Conservation (phyloP, 192 early-diverging fungal species). For the Backusella australiensis region DNA sequence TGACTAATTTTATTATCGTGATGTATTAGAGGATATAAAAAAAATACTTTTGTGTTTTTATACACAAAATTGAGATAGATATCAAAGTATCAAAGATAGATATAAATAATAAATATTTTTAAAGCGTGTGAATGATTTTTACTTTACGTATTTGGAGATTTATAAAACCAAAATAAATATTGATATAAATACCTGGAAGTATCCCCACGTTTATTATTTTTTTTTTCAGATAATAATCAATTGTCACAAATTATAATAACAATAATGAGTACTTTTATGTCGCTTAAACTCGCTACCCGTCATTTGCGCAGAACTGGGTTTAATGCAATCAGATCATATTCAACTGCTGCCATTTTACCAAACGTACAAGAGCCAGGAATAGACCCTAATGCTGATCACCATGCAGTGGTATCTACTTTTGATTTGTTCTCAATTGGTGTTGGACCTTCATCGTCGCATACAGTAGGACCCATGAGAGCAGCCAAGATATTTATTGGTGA, state of each 20-base stretch:
- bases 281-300: neutral
- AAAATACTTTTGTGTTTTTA: neutral
- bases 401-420: constrained; percentile 92
- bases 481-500: constrained; percentile 93
- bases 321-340: constrained; percentile 2
- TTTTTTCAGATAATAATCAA: neutral
- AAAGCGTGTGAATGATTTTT: constrained; percentile 1
- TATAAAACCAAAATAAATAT: neutral
- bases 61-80: neutral
- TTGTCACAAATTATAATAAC: neutral
- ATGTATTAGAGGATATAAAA: neutral
- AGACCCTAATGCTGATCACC: constrained; percentile 36
- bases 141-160: constrained; percentile 8
- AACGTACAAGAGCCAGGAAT: neutral
- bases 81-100: neutral
- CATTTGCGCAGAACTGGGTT: neutral
- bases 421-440: constrained; percentile 96
- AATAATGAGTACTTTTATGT: constrained; percentile 8
- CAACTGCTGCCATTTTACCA: constrained; percentile 14
- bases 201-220: neutral
- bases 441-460: constrained; percentile 89
- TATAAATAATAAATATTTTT: neutral
- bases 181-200: neutral
- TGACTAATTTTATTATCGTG: neutral
- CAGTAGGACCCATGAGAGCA: constrained; percentile 97